Conservation (phyloP, 345 rosid genomes). For the Erucastrum elatum region DNA sequence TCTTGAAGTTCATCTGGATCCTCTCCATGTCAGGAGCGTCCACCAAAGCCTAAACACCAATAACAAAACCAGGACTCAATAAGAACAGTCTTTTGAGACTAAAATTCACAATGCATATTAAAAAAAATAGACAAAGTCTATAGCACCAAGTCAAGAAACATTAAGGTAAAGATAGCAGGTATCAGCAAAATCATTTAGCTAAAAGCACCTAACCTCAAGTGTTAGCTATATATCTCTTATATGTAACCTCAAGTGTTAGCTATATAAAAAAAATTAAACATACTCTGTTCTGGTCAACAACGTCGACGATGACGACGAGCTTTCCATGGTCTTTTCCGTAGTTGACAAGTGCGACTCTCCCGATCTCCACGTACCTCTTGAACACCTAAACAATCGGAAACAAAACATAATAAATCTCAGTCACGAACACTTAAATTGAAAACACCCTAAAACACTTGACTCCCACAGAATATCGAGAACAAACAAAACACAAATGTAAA, state of each 20-base stretch:
- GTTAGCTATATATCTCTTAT: no score
- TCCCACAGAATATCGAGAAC: no score
- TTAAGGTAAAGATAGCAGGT: no score
- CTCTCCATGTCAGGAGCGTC: constrained; percentile 96
- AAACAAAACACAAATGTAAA: neutral
- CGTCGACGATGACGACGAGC: constrained; percentile 92
- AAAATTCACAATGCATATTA: no score
- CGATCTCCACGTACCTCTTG: constrained; percentile 94
- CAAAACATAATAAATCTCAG: neutral
- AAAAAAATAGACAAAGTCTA: no score
- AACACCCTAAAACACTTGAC: neutral
- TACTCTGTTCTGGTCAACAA: constrained; percentile 86
- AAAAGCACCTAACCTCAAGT: no score
- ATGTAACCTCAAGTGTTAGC: no score
- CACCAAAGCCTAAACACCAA: constrained; percentile 65
- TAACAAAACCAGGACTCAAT: neutral
- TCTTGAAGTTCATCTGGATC: constrained; percentile 90
- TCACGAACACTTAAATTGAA: neutral
- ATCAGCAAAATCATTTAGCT: no score
- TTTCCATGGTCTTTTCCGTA: constrained; percentile 83
- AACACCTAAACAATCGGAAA: constrained; percentile 52
- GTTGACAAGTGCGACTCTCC: constrained; percentile 89
- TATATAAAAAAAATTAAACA: neutral
- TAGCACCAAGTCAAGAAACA: no score
- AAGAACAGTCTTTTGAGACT: neutral